These are phyloP conservation scores for Phytophthora fragariae DNA, from an alignment of 352 stramenopile species.

Conservation along the genomic window DNA sequence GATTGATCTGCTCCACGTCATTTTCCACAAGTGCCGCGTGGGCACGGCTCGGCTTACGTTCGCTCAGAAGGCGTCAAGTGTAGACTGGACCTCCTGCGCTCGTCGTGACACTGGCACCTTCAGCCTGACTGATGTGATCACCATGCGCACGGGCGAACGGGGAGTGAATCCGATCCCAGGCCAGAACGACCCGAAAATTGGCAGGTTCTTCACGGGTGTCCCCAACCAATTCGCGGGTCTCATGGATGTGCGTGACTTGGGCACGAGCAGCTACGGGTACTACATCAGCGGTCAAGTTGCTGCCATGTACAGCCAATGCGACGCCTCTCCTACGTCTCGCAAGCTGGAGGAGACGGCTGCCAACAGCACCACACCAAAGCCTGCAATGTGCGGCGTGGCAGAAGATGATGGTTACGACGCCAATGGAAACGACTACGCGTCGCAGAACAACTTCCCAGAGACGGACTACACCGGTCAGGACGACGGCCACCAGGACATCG, in stretches of 20 bases:
- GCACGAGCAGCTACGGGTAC: slow-evolving; percentile 67
- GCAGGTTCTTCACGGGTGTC: slow-evolving; percentile 47
- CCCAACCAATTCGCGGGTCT: slow-evolving; percentile 52
- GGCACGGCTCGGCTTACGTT: slow-evolving; percentile 53
- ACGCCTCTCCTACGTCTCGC: slow-evolving; percentile 35
- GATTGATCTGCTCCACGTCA: slow-evolving; percentile 65
- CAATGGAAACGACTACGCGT: slow-evolving; percentile 27
- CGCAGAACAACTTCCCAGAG: slow-evolving; percentile 39
- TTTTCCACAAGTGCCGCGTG: slow-evolving; percentile 80
- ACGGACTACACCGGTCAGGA: slow-evolving; percentile 36
- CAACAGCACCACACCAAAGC: slow-evolving; percentile 12
- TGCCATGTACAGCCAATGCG: slow-evolving; percentile 53
- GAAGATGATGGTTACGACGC: slow-evolving; percentile 30
- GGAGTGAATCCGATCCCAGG: slow-evolving; percentile 47
- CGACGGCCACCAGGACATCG: slow-evolving; percentile 28
- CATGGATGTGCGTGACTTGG: slow-evolving; percentile 59
- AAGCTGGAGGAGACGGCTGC: slow-evolving; percentile 25
- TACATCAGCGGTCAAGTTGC: slow-evolving; percentile 55
- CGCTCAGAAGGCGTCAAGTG: slow-evolving; percentile 53
- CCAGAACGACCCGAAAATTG: slow-evolving; percentile 38
- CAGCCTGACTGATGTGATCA: slow-evolving; percentile 50
- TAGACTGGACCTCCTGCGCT: slow-evolving; percentile 61
- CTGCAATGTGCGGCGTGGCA: slow-evolving; percentile 11
- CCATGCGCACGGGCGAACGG: slow-evolving; percentile 50
- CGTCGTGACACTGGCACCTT: slow-evolving; percentile 52